Percentiles rank a stretch among this genome's conserved stretches.
phyloP scores from a whole-genome alignment of 1,284 basidiomycete species.

The Ganoderma sinense region DNA sequence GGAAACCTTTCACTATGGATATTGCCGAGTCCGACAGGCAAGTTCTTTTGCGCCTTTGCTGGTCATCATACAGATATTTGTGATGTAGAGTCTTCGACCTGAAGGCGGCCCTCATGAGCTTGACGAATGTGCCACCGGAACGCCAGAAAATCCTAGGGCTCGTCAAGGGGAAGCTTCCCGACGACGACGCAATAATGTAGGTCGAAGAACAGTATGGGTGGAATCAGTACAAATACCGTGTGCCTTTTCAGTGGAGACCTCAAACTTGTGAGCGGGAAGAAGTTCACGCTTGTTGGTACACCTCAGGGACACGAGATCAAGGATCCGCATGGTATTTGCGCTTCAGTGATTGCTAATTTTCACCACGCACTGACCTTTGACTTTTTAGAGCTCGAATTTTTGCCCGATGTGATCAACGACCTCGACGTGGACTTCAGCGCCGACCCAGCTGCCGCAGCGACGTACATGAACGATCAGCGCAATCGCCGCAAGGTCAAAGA shows the following conservation, averaged over 20 bases:
- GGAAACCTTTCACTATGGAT: slow-evolving; percentile 61
- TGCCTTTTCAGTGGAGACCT: slow-evolving; percentile 58
- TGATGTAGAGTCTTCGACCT: slow-evolving; percentile 69
- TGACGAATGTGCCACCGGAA: slow-evolving; percentile 86
- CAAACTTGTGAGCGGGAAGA: slow-evolving; percentile 65
- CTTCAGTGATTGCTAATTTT: not conserved
- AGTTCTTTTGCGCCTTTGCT: not conserved
- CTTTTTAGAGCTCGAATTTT: slow-evolving; percentile 61
- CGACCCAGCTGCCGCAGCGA: slow-evolving; percentile 60
- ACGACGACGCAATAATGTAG: slow-evolving; percentile 75
- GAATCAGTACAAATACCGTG: not conserved
- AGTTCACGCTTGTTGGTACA: slow-evolving; percentile 85
- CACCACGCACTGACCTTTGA: not conserved
- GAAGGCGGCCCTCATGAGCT: slow-evolving; percentile 66
- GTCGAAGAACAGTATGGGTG: slow-evolving; percentile 29
- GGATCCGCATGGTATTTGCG: slow-evolving; percentile 63
- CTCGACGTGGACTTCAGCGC: slow-evolving; percentile 81
- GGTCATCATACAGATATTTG: not conserved
- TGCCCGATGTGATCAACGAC: slow-evolving; percentile 82
- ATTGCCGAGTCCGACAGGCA: slow-evolving; percentile 80
- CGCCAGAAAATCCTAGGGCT: slow-evolving; percentile 91
- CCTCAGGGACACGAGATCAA: slow-evolving; percentile 86
- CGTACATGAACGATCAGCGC: slow-evolving; percentile 75
- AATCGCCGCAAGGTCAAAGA: slow-evolving; percentile 84
- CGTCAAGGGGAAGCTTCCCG: slow-evolving; percentile 84